phyloP scores from a whole-genome alignment of 2,329 filamentous ascomycete species.

The Fusarium sp. region DNA sequence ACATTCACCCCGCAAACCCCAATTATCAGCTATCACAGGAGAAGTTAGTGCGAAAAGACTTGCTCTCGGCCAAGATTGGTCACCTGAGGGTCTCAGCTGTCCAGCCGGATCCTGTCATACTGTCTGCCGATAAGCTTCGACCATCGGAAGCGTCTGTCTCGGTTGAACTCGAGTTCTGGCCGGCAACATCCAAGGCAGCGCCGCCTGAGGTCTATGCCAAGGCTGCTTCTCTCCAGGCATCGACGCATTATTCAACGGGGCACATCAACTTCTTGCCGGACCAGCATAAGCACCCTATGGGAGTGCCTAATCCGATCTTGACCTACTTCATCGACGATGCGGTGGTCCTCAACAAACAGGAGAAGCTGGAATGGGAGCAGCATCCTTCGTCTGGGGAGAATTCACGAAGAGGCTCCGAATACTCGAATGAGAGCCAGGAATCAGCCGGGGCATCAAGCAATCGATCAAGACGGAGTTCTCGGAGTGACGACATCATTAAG shows the following conservation, averaged over 20 bases:
- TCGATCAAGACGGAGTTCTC: neutral
- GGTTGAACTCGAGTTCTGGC: slow-evolving; percentile 32
- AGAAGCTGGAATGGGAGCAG: neutral
- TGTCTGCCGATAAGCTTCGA: slow-evolving; percentile 27
- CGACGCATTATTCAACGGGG: slow-evolving; percentile 26
- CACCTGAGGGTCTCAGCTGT: slow-evolving; percentile 16
- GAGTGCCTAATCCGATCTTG: slow-evolving; percentile 15
- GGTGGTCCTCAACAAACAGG: neutral
- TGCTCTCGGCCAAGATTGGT: slow-evolving; percentile 25
- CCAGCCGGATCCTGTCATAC: slow-evolving; percentile 25
- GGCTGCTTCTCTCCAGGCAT: slow-evolving; percentile 24
- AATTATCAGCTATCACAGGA: slow-evolving; percentile 23
- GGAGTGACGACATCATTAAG: slow-evolving; percentile 8
- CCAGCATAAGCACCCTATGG: slow-evolving; percentile 19
- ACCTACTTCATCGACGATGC: slow-evolving; percentile 28
- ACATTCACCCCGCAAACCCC: slow-evolving; percentile 12
- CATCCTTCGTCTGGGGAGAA: neutral
- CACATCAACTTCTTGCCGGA: slow-evolving; percentile 31
- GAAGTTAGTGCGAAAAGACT: slow-evolving; percentile 27
- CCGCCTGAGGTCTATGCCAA: slow-evolving; percentile 26
- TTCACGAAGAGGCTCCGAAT: slow-evolving; percentile 19
- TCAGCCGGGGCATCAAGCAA: neutral
- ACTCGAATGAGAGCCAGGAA: neutral
- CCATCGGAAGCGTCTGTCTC: slow-evolving; percentile 9
- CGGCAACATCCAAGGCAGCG: slow-evolving; percentile 11